Evolutionary conservation across 2,329 filamentous ascomycete genomes (phyloP), one percentile per base, ranked within the genome.

Genomic region (Aspergillus aculeatus): DNA sequence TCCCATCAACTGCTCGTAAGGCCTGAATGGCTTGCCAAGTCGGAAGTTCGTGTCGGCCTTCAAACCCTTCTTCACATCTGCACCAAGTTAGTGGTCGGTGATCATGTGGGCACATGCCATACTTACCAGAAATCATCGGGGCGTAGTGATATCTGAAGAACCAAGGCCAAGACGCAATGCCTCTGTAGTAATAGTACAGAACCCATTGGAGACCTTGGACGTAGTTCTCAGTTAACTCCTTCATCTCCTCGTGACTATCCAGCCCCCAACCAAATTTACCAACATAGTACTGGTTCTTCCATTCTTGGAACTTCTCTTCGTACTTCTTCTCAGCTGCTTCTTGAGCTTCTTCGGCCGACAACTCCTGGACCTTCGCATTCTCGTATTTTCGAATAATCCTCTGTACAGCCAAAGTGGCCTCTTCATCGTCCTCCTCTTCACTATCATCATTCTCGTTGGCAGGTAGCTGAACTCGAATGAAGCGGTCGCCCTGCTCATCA

Each of bases 171-270:
- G 94, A 98, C 16, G 92, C 95, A 61, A 99, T 95, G 63, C 95
- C 95, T 56, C 89, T 89, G 78, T 99, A 99, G 78, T 99, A 99
- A 80, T 99, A 99, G 77, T 89, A 97, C 53, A 99, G 81, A 48
- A 99, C 95, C 96, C 95, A 99, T 75, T 99, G 95, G 62, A 99
- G 80, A 62, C 95, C 95, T 77, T 99, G 91, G 6, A 99, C 92
- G 70, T 99, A 99, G 77, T 98, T 99, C 77, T 98, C 92, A 26
- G 91, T 89, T 62, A 99, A 82, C 64, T 89, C 88, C 56, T 82
- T 88, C 71, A 98, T 83, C 75, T 96, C 92, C 47, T 86, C 86
- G 65, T 94, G 89, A 68, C 91, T 89, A 51, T 92, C 89, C 11
- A 90, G 81, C 16, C 88, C 86, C 92, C 94, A 99, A 56, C 89